Evolutionary conservation across 2,329 filamentous ascomycete genomes (phyloP).

Genomic region (Zasmidium cellare): DNA sequence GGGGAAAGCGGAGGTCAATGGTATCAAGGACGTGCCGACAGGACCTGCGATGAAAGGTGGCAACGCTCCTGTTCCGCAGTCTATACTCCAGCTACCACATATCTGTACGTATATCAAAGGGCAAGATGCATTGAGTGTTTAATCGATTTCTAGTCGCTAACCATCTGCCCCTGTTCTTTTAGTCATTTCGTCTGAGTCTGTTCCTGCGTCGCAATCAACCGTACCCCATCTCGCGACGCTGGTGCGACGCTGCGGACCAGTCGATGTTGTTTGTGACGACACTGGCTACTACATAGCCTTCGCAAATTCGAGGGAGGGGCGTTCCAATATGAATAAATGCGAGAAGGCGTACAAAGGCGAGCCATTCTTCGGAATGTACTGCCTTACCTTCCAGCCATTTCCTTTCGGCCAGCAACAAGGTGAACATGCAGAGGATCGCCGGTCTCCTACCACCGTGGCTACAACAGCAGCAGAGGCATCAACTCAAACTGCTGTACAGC

Average conservation of each 20-base stretch:
- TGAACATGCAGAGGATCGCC: no score
- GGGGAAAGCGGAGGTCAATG: slow-evolving; percentile 16
- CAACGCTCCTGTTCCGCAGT: not conserved
- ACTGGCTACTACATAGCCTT: slow-evolving; percentile 29
- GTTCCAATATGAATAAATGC: slow-evolving; percentile 7
- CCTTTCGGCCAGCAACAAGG: slow-evolving; percentile 5
- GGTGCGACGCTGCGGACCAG: slow-evolving; percentile 4
- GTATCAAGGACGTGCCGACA: slow-evolving; percentile 21
- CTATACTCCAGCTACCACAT: slow-evolving; percentile 17
- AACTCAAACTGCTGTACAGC: no score
- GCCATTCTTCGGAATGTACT: slow-evolving; percentile 12
- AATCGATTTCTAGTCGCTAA: no score
- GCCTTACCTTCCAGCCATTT: slow-evolving; percentile 14
- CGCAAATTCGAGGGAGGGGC: slow-evolving; percentile 9
- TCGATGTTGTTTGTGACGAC: slow-evolving; percentile 19
- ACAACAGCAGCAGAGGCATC: no score
- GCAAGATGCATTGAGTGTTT: no score
- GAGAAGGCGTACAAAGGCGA: slow-evolving; percentile 7
- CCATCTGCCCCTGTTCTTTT: no score
- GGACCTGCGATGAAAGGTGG: slow-evolving; percentile 11
- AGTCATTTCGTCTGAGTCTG: slow-evolving; percentile 21
- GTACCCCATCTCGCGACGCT: slow-evolving; percentile 19
- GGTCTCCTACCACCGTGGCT: no score
- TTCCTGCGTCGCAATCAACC: slow-evolving; percentile 17
- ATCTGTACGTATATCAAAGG: no score